Percentiles rank a stretch among this genome's conserved stretches.
Evolutionary conservation across 1,284 basidiomycete species (phyloP).

Genomic region (Takashimella tepidaria): DNA sequence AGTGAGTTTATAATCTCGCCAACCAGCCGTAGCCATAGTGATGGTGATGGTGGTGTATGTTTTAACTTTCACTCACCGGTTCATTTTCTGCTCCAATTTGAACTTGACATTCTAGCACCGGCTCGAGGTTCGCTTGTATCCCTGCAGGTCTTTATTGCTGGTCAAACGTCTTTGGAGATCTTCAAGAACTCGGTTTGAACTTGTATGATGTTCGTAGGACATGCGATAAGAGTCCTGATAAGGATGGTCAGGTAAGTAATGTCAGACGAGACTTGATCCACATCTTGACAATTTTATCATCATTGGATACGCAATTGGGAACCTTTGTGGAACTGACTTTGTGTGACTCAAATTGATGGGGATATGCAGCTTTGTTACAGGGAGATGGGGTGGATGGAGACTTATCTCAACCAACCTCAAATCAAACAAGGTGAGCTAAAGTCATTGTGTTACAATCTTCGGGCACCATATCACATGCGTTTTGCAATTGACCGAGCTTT

Average conservation of each 20-base stretch:
- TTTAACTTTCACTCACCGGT: no score
- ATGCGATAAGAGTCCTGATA: slow-evolving; percentile 58
- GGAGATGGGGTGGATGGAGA: slow-evolving; percentile 73
- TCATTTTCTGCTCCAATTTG: no score
- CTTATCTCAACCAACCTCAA: slow-evolving; percentile 65
- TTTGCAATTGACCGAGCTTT: no score
- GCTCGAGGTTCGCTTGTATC: slow-evolving; percentile 54
- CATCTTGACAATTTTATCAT: no score
- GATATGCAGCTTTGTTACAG: slow-evolving; percentile 59
- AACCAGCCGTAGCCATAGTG: no score
- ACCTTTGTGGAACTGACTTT: no score
- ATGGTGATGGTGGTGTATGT: no score
- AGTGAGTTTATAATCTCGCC: slow-evolving; percentile 17
- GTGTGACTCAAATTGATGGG: no score
- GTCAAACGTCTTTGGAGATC: slow-evolving; percentile 51
- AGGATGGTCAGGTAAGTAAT: slow-evolving; percentile 51
- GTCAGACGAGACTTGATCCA: slow-evolving; percentile 6
- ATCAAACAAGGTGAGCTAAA: slow-evolving; percentile 58
- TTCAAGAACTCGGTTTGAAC: slow-evolving; percentile 52
- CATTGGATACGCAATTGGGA: no score
- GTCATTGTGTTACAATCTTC: no score
- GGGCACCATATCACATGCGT: no score
- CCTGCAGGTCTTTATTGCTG: slow-evolving; percentile 52
- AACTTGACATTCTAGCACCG: slow-evolving; percentile 28
- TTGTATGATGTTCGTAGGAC: slow-evolving; percentile 74